Evolutionary conservation across 805 yeast species (phyloP).

Genomic region (Pichia cephalocereana): DNA sequence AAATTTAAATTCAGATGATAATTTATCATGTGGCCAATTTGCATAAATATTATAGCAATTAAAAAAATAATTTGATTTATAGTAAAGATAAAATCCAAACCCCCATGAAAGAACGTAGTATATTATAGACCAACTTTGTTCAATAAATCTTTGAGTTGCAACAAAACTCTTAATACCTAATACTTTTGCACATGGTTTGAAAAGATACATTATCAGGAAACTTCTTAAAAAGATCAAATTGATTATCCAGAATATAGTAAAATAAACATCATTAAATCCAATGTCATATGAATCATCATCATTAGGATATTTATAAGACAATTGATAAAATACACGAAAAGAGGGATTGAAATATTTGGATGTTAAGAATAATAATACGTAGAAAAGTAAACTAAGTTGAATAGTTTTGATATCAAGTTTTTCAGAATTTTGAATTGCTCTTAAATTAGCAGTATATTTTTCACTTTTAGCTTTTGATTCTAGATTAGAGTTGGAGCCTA

Average conservation of each 20-base stretch:
- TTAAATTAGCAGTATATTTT: conserved; percentile 7
- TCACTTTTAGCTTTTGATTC: background rate
- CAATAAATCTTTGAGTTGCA: conserved; percentile 64
- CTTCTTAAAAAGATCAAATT: conserved; percentile 50
- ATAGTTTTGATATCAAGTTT: conserved; percentile 7
- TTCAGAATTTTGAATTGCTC: conserved; percentile 14
- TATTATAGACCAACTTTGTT: conserved; percentile 71
- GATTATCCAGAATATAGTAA: conserved; percentile 47
- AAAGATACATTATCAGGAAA: conserved; percentile 45
- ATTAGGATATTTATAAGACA: conserved; percentile 30
- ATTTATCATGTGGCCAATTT: conserved; percentile 66
- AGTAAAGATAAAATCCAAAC: conserved; percentile 51
- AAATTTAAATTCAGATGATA: conserved; percentile 44
- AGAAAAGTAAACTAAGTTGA: conserved; percentile 11
- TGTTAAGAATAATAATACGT: conserved; percentile 10
- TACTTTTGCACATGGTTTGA: conserved; percentile 46
- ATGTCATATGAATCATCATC: conserved; percentile 37
- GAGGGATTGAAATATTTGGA: conserved; percentile 17
- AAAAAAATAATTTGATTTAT: conserved; percentile 47
- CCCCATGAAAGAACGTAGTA: conserved; percentile 50
- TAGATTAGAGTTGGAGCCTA: background rate
- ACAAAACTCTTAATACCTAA: conserved; percentile 39
- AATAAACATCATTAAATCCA: conserved; percentile 45
- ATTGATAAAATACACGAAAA: conserved; percentile 28
- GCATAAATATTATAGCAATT: conserved; percentile 50